Conservation (phyloP, 768 basidiomycete genomes). For the Clathrus columnatus region DNA sequence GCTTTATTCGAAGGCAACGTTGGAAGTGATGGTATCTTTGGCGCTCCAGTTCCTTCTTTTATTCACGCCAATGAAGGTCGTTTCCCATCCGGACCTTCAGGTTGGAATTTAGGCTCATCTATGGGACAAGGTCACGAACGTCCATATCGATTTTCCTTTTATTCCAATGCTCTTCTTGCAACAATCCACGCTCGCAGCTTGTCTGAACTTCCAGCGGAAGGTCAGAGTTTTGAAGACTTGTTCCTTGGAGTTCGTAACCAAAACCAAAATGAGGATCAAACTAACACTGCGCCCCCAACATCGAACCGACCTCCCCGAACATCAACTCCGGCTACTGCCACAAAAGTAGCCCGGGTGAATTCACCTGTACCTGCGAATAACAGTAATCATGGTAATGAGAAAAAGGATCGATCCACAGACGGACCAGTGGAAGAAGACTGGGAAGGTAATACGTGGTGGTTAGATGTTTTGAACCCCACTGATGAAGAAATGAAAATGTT, state of each 20-base stretch:
- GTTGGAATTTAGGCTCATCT: constrained; percentile 15
- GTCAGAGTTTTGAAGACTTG: constrained; percentile 86
- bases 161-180: constrained; percentile 83
- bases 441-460: constrained; percentile 91
- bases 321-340: not conserved
- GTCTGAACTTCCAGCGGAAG: constrained; percentile 88
- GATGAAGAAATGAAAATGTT: constrained; percentile 98
- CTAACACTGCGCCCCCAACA: not conserved
- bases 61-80: constrained; percentile 12
- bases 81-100: constrained; percentile 20
- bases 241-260: constrained; percentile 46
- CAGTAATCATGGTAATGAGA: not conserved
- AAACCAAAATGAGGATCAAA: constrained; percentile 12
- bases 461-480: constrained; percentile 87
- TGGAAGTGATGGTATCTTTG: constrained; percentile 26
- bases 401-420: constrained; percentile 3
- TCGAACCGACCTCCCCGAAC: not conserved
- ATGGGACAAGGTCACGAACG: constrained; percentile 56
- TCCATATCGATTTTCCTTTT: constrained; percentile 97
- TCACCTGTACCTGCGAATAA: not conserved
- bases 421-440: constrained; percentile 26
- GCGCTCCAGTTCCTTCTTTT: constrained; percentile 41
- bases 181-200: constrained; percentile 94
- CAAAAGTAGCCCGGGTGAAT: not conserved
- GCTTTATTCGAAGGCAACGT: constrained; percentile 71